Evolutionary conservation across 108 stramenopile species (phyloP), one percentile per base, ranked within the genome.

Genomic region (Fistulifera pelliculosa): DNA sequence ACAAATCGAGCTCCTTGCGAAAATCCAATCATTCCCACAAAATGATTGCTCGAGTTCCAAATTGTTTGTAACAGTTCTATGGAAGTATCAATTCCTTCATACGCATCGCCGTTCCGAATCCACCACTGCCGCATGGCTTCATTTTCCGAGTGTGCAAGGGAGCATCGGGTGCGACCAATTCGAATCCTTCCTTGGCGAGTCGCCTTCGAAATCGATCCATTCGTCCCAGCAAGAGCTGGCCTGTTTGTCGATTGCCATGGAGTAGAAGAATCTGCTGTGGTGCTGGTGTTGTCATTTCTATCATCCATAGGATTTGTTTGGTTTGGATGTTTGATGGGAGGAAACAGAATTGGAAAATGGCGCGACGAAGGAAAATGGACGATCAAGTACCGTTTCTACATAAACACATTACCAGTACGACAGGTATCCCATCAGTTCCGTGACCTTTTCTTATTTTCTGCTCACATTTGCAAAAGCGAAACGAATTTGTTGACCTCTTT

Each of bases 171-270:
- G 80, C 88, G 0, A 89, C 63, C n/a, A 80, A 22, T 56, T 76
- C 69, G 17, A 85, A 35, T 18, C 50, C 43, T 22, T 75, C 70
- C 38, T 73, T 62, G 17, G 17, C 11, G n/a, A 85, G 24, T 18
- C 64, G 27, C 42, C 75, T 79, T 18, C 58, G 27, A 17, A 89
- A 47, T 42, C 68, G 77, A 1, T 73, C 72, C 47, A 89, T 69
- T 7, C 87, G 70, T 11, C 83, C 79, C 19, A 83, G 45, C 22
- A 89, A 38, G 0, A 89, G 38, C 26, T 79, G 65, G 24, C 87
- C 87, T 10, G 83, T 82, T 52, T 89, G 87, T 22, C 81, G 79
- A 74, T 75, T 83, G 0, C 87, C 87, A 40, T 89, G 87, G 2
- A 89, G 47, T 6, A 89, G 13, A 6, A 87, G 74, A 39, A 85